A percentile compares a stretch with the other conserved stretches of the same genome.
These are phyloP conservation scores for Albophoma yamanashiensis DNA, from an alignment of 2,329 filamentous ascomycete species.

Conservation along the genomic window DNA sequence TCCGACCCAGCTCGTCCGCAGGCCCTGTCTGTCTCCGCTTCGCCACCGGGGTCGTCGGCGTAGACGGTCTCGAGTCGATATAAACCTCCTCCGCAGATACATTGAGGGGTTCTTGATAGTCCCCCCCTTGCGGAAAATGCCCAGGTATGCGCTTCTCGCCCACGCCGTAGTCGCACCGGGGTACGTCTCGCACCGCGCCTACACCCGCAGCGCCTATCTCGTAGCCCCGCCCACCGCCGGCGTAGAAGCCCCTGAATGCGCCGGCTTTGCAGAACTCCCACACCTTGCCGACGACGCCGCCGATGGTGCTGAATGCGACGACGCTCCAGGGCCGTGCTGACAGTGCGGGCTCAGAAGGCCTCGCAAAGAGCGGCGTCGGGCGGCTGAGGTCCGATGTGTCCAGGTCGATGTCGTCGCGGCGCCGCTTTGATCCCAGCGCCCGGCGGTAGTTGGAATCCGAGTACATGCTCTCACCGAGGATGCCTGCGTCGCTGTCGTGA, in stretches of 20 bases:
- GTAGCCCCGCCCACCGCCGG: slow-evolving; percentile 70
- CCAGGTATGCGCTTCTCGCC: slow-evolving; percentile 15
- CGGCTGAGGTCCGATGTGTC: slow-evolving; percentile 13
- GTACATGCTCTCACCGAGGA: slow-evolving; percentile 43
- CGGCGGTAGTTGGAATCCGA: slow-evolving; percentile 47
- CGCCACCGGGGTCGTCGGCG: slow-evolving; percentile 32
- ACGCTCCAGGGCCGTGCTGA: slow-evolving; percentile 40
- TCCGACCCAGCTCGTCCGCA: slow-evolving; percentile 48
- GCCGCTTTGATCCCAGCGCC: slow-evolving; percentile 36
- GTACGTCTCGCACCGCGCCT: slow-evolving; percentile 8
- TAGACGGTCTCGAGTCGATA: slow-evolving; percentile 23
- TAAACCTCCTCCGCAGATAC: slow-evolving; percentile 15
- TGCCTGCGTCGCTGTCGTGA: slow-evolving; percentile 14
- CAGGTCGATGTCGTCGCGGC: slow-evolving; percentile 25
- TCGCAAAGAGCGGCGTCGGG: slow-evolving; percentile 20
- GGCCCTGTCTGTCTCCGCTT: slow-evolving; percentile 45
- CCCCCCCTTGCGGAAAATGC: slow-evolving; percentile 20
- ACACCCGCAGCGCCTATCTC: slow-evolving; percentile 29
- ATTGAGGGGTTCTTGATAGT: slow-evolving; percentile 3
- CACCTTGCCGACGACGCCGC: slow-evolving; percentile 63
- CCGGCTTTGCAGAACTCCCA: slow-evolving; percentile 72
- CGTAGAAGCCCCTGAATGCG: slow-evolving; percentile 75
- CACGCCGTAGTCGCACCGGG: slow-evolving; percentile 11
- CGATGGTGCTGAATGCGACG: slow-evolving; percentile 50
- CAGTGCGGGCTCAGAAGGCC: slow-evolving; percentile 17